These are phyloP conservation scores for Moesziomyces parantarcticus DNA, from an alignment of 1,284 basidiomycete genomes.

Conservation along the genomic window DNA sequence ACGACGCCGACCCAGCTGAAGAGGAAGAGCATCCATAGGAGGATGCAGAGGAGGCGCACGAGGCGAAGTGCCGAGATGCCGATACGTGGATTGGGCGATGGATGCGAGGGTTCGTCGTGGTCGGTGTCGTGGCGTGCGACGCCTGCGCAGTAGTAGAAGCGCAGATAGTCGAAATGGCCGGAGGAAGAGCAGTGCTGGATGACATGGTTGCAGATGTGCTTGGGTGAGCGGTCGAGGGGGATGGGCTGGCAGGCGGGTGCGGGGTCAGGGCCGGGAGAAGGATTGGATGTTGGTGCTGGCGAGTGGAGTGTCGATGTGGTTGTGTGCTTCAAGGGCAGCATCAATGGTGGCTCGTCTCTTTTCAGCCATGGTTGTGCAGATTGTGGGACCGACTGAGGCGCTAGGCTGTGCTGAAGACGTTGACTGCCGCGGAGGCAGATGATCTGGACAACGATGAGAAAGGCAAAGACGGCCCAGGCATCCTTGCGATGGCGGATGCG, in stretches of 20 bases:
- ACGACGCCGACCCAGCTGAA: slow-evolving; percentile 65
- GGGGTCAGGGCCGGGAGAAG: slow-evolving; percentile 8
- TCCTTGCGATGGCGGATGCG: slow-evolving; percentile 42
- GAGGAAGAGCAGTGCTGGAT: slow-evolving; percentile 44
- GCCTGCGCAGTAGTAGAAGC: slow-evolving; percentile 62
- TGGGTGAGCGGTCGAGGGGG: slow-evolving; percentile 24
- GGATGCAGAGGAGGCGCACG: slow-evolving; percentile 35
- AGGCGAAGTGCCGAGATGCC: slow-evolving; percentile 36
- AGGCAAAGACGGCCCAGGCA: slow-evolving; percentile 50
- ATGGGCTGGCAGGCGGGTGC: slow-evolving; percentile 41
- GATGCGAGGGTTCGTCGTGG: slow-evolving; percentile 24
- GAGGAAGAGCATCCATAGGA: slow-evolving; percentile 59
- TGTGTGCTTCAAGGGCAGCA: slow-evolving; percentile 10
- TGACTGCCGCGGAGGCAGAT: slow-evolving; percentile 40
- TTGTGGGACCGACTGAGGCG: slow-evolving; percentile 4
- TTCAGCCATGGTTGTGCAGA: slow-evolving; percentile 9
- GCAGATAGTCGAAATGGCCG: slow-evolving; percentile 57
- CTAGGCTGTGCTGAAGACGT: slow-evolving; percentile 21
- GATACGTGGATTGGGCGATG: slow-evolving; percentile 24
- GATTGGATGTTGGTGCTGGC: slow-evolving; percentile 9
- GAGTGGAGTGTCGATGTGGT: neutral
- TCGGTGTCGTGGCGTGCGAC: slow-evolving; percentile 9
- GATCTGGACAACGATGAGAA: slow-evolving; percentile 50
- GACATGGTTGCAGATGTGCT: slow-evolving; percentile 53
- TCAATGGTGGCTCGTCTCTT: neutral